phyloP scores from a whole-genome alignment of 768 basidiomycete genomes.

The Sarcomyxa edulis region DNA sequence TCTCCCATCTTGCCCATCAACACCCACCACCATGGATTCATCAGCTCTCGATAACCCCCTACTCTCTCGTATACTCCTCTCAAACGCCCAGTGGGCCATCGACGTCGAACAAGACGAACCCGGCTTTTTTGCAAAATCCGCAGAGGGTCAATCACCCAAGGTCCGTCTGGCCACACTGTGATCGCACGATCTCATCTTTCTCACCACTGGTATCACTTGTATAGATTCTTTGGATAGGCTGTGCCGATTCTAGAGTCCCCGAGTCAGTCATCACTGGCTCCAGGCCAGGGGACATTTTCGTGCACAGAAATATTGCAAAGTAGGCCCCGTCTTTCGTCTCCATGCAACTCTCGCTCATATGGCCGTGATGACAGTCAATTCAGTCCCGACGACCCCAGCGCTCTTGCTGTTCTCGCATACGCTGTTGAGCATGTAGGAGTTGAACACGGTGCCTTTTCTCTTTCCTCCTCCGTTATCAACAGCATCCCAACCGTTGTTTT shows the following conservation, averaged over 20 bases:
- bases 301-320: conserved; percentile 88
- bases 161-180: no score
- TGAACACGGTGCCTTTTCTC: conserved; percentile 61
- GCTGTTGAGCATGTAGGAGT: conserved; percentile 69
- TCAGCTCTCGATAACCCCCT: no score
- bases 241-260: conserved; percentile 82
- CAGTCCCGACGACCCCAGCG: conserved; percentile 64
- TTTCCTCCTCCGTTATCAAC: conserved; percentile 12
- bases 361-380: conserved; percentile 50
- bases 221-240: conserved; percentile 81
- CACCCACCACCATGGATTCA: no score
- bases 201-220: no score
- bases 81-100: no score
- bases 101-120: no score
- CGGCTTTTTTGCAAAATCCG: no score
- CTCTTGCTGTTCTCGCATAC: conserved; percentile 67
- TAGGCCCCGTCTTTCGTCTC: conserved; percentile 25
- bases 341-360: conserved; percentile 1
- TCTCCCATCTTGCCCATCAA: no score
- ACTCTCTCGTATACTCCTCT: no score
- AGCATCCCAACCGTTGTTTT: conserved; percentile 24
- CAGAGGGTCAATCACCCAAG: no score
- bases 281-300: conserved; percentile 77
- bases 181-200: no score
- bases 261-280: conserved; percentile 67